A percentile compares a stretch with the other conserved stretches of the same genome.
Conservation (phyloP, 164 flowering plant species). For the Piper longum region DNA sequence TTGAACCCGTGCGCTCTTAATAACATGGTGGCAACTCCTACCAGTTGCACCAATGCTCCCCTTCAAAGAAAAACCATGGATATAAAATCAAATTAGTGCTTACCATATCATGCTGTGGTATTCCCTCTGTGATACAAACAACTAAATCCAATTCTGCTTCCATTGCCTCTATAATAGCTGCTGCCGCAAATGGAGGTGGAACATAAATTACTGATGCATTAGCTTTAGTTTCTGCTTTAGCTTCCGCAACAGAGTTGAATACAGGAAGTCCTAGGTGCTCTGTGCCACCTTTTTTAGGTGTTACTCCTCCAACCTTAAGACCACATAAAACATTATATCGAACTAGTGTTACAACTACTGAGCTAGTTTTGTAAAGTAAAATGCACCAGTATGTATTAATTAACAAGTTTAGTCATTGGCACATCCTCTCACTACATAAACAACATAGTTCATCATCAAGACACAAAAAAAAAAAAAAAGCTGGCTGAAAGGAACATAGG, state of each 20-base stretch:
- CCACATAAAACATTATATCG: background rate
- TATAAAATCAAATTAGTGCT: background rate
- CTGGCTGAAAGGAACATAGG: too few relatives aligned
- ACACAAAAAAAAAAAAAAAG: too few relatives aligned
- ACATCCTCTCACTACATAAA: too few relatives aligned
- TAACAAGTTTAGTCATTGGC: too few relatives aligned
- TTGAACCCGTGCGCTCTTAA: too few relatives aligned
- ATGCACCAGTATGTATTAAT: too few relatives aligned
- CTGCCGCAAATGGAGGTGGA: slow-evolving; percentile 97
- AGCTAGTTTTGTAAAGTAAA: too few relatives aligned
- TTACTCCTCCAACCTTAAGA: slow-evolving; percentile 88
- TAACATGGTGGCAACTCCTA: too few relatives aligned
- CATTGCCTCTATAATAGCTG: slow-evolving; percentile 89
- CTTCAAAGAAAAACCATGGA: too few relatives aligned
- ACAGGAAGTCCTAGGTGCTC: slow-evolving; percentile 96
- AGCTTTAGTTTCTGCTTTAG: slow-evolving; percentile 93
- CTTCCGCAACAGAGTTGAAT: slow-evolving; percentile 94
- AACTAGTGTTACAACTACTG: too few relatives aligned
- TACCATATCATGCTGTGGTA: slow-evolving; percentile 99
- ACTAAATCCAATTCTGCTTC: slow-evolving; percentile 95
- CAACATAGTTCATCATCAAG: too few relatives aligned
- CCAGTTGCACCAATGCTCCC: too few relatives aligned
- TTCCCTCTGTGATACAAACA: slow-evolving; percentile 97
- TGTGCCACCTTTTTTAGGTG: slow-evolving; percentile 89
- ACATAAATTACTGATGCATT: slow-evolving; percentile 96